Conservation (phyloP, 208 protist genomes). For the Crithidia fasciculata region DNA sequence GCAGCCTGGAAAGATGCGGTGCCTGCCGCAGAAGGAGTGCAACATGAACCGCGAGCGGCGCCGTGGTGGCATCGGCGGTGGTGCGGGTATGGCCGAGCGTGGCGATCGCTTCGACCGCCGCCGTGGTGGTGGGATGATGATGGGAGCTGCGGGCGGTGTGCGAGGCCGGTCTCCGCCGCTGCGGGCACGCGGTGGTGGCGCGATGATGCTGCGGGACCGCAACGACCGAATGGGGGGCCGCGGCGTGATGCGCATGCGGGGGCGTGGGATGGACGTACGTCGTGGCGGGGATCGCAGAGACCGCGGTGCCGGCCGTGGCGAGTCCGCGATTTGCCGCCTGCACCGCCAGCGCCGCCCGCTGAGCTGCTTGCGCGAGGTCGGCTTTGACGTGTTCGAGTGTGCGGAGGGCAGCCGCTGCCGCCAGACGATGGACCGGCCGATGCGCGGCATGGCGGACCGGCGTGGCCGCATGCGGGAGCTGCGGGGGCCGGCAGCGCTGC, state of each 20-base stretch:
- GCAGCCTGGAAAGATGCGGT: constrained; percentile 64
- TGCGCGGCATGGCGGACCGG: constrained; percentile 17
- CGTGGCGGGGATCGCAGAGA: constrained; percentile 32
- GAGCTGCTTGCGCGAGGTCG: constrained; percentile 76
- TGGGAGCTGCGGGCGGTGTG: background rate
- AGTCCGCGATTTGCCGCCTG: constrained; percentile 63
- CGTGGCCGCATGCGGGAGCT: constrained; percentile 16
- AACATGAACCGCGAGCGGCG: constrained; percentile 33
- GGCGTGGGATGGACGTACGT: background rate
- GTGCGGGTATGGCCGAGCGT: constrained; percentile 9
- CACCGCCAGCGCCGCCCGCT: constrained; percentile 71
- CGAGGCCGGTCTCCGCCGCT: constrained; percentile 3
- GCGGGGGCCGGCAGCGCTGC: constrained; percentile 16
- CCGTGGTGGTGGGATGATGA: background rate
- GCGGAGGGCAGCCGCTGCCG: constrained; percentile 42
- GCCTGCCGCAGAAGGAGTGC: constrained; percentile 73
- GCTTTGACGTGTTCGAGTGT: constrained; percentile 76
- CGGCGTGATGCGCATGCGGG: constrained; percentile 28
- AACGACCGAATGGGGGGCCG: constrained; percentile 30
- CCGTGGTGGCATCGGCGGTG: constrained; percentile 4
- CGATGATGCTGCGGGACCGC: constrained; percentile 38
- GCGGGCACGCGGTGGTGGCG: constrained; percentile 5
- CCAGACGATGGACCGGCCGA: constrained; percentile 22
- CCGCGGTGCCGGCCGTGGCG: constrained; percentile 51
- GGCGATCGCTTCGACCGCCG: constrained; percentile 10